Evolutionary conservation across 2,329 filamentous ascomycete species (phyloP), one percentile per base, ranked within the genome.

Genomic region (Monilinia laxa): DNA sequence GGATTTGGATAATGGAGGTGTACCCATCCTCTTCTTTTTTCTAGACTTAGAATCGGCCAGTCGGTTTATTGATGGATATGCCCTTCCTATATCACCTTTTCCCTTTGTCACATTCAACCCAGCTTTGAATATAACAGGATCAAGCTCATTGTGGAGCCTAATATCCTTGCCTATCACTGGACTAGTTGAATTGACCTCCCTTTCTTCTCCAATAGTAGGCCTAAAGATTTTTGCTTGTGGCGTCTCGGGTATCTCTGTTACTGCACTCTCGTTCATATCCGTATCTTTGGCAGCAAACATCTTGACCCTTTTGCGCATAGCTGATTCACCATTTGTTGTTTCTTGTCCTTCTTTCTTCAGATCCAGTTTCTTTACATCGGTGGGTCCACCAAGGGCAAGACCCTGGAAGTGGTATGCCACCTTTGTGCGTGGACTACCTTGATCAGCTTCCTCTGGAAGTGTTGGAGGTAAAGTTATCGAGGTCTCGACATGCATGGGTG

Each of bases 381-480:
- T 60, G 45, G 65, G 65, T 12, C 64, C 66, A 54, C 72, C 35
- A 16, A 77, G 58, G n/a, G 73, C 70, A 40, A 77, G 64, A 11
- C 70, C 73, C 67, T 75, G 72, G 45, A 77, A 74, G 51, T 73
- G 70, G 60, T 74, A 72, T 25, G 75, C 73, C 4, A 76, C 74
- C 64, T 72, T 75, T 25, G 74, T 73, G 11, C 74, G 69, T 23
- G 75, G 75, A 64, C 73, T 74, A 1, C 70, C 69, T 25, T 62
- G 55, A 10, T 57, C 53, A 25, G 25, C 23, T 11, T 64, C 60
- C 23, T 28, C 51, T 16, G 47, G 45, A 25, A 62, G 63, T 47
- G 68, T 65, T 11, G 68, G 53, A 38, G 69, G 49, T 47, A 49
- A 63, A 55, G 40, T 2, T 31, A 66, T 66, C 38, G 65, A 51